phyloP scores from a whole-genome alignment of 2,329 filamentous ascomycete species.

The Graphiopsis chlorocephala region DNA sequence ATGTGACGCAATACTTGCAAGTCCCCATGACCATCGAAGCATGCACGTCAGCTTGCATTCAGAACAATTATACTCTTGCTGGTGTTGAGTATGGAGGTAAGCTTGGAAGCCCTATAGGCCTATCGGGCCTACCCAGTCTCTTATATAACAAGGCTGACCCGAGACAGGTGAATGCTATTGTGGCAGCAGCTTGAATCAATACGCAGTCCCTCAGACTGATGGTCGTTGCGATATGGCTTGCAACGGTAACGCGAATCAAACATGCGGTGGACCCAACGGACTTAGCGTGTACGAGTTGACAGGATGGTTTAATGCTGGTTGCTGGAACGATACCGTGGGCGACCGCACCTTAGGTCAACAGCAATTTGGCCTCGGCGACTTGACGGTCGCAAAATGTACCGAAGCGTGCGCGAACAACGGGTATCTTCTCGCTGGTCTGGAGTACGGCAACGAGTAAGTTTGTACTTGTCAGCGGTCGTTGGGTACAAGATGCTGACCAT shows the following conservation, averaged over 20 bases:
- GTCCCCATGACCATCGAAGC: slow-evolving; percentile 25
- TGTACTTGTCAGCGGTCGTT: not conserved
- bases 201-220: slow-evolving; percentile 15
- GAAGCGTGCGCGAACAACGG: slow-evolving; percentile 25
- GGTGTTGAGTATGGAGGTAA: slow-evolving; percentile 25
- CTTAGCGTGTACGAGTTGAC: slow-evolving; percentile 28
- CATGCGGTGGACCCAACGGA: slow-evolving; percentile 10
- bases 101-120: slow-evolving; percentile 6
- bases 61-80: slow-evolving; percentile 20
- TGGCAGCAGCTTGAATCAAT: slow-evolving; percentile 28
- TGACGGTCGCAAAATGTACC: slow-evolving; percentile 26
- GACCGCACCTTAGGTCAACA: slow-evolving; percentile 11
- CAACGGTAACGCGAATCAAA: slow-evolving; percentile 11
- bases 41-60: slow-evolving; percentile 22
- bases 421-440: slow-evolving; percentile 26
- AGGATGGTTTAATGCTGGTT: slow-evolving; percentile 29
- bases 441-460: slow-evolving; percentile 23
- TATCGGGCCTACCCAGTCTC: no score
- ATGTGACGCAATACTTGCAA: slow-evolving; percentile 17
- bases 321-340: slow-evolving; percentile 27
- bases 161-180: slow-evolving; percentile 31
- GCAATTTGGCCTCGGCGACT: slow-evolving; percentile 13
- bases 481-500: not conserved
- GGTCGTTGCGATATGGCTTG: slow-evolving; percentile 21
- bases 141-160: not conserved